A percentile compares a stretch with the other conserved stretches of the same genome.
These are phyloP conservation scores for Orbilia javanica DNA, from an alignment of 2,329 filamentous ascomycete species.

Conservation along the genomic window DNA sequence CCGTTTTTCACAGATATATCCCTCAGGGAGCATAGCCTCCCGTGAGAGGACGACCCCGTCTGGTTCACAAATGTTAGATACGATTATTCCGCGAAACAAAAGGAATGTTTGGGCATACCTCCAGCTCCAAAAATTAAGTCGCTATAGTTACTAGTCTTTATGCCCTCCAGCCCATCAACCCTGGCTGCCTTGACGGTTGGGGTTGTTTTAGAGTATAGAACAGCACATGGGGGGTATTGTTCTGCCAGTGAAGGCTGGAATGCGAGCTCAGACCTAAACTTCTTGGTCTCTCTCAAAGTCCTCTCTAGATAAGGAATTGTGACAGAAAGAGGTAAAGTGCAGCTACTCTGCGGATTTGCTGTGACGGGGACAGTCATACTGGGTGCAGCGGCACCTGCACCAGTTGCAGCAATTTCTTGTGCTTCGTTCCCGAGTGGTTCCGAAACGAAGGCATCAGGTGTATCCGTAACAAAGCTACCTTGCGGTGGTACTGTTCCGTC, in stretches of 20 bases:
- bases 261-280: constrained; percentile 81
- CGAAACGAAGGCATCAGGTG: constrained; percentile 61
- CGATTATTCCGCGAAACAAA: neutral
- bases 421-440: constrained; percentile 62
- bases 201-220: constrained; percentile 87
- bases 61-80: constrained; percentile 63
- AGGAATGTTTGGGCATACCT: constrained; percentile 4
- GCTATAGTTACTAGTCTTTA: constrained; percentile 84
- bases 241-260: constrained; percentile 74
- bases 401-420: constrained; percentile 53
- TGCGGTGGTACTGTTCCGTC: constrained; percentile 62
- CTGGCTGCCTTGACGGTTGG: constrained; percentile 87
- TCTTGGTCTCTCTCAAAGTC: constrained; percentile 77
- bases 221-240: constrained; percentile 81
- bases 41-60: constrained; percentile 90
- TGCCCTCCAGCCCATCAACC: constrained; percentile 79
- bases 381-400: constrained; percentile 51
- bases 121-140: constrained; percentile 82
- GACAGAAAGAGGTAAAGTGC: constrained; percentile 70
- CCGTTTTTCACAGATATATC: constrained; percentile 80
- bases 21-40: constrained; percentile 85
- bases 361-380: constrained; percentile 41
- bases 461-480: constrained; percentile 62
- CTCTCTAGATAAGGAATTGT: constrained; percentile 78
- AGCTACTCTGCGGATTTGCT: constrained; percentile 59